Percentiles rank a stretch among this genome's conserved stretches.
Evolutionary conservation across 805 yeast species (phyloP).

Genomic region (Suhomyces kilbournensis): DNA sequence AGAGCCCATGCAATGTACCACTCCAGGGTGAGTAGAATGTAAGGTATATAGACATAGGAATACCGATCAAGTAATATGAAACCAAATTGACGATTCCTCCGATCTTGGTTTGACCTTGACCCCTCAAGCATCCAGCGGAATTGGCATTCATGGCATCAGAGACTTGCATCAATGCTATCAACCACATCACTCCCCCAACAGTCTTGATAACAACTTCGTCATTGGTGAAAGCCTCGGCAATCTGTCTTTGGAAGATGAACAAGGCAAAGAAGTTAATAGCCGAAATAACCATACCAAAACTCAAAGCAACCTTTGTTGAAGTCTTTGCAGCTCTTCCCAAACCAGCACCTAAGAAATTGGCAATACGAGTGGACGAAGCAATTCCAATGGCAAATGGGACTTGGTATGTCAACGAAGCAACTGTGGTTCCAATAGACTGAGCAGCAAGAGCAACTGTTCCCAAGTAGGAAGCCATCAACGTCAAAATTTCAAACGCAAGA

Average conservation of each 20-base stretch:
- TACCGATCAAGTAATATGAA: conserved; percentile 59
- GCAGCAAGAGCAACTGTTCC: conserved; percentile 55
- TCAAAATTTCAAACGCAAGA: conserved; percentile 55
- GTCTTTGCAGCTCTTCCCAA: conserved; percentile 32
- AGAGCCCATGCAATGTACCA: conserved; percentile 55
- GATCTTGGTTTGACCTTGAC: conserved; percentile 70
- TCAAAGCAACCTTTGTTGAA: conserved; percentile 35
- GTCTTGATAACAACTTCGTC: conserved; percentile 55
- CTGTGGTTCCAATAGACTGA: conserved; percentile 46
- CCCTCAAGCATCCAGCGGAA: conserved; percentile 73
- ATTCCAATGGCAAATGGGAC: conserved; percentile 58
- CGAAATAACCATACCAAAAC: conserved; percentile 36
- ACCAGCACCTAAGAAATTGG: conserved; percentile 53
- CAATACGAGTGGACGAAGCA: conserved; percentile 57
- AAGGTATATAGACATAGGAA: conserved; percentile 56
- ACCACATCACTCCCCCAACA: conserved; percentile 53
- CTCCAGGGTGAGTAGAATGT: conserved; percentile 48
- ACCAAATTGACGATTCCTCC: conserved; percentile 58
- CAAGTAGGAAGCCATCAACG: conserved; percentile 52
- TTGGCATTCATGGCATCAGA: conserved; percentile 69
- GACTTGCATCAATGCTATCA: conserved; percentile 66
- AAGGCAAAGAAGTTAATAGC: conserved; percentile 30
- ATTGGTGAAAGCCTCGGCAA: conserved; percentile 51
- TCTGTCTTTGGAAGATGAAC: conserved; percentile 28
- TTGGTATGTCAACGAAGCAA: conserved; percentile 47